Evolutionary conservation across 179 eudicot species (phyloP).

Genomic region (Actinidia chinensis): DNA sequence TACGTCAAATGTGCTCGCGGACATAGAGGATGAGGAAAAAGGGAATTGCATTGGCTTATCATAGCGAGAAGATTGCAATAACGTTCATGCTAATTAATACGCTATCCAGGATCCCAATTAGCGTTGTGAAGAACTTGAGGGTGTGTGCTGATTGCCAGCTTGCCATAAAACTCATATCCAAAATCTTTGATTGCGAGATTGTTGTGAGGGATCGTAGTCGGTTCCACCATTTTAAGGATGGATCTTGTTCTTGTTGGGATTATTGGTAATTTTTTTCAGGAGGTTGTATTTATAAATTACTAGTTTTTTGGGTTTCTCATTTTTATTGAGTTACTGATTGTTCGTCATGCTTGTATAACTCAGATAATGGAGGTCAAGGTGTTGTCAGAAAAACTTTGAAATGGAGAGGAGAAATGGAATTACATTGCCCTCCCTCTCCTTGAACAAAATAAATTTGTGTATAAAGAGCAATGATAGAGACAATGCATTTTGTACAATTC

Average conservation of each 20-base stretch:
- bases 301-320: neutral
- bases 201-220: slow-evolving; percentile 88
- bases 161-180: slow-evolving; percentile 75
- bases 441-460: too few relatives aligned
- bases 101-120: slow-evolving; percentile 56
- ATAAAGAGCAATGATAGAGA: too few relatives aligned
- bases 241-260: slow-evolving; percentile 78
- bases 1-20: slow-evolving; percentile 69
- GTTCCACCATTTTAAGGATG: slow-evolving; percentile 81
- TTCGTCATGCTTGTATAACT: neutral
- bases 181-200: slow-evolving; percentile 62
- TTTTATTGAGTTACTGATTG: neutral
- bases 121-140: slow-evolving; percentile 77
- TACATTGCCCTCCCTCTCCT: too few relatives aligned
- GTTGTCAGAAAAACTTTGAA: neutral
- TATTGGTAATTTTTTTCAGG: slow-evolving; percentile 53
- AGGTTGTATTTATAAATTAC: neutral
- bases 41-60: slow-evolving; percentile 72
- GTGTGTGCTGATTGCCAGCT: slow-evolving; percentile 83
- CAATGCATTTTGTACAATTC: too few relatives aligned
- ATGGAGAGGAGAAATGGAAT: neutral
- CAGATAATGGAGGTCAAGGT: neutral
- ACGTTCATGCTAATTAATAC: slow-evolving; percentile 76
- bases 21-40: slow-evolving; percentile 88
- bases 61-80: slow-evolving; percentile 86